Evolutionary conservation across 805 yeast species (phyloP).

Genomic region (Pichia ethanolica): DNA sequence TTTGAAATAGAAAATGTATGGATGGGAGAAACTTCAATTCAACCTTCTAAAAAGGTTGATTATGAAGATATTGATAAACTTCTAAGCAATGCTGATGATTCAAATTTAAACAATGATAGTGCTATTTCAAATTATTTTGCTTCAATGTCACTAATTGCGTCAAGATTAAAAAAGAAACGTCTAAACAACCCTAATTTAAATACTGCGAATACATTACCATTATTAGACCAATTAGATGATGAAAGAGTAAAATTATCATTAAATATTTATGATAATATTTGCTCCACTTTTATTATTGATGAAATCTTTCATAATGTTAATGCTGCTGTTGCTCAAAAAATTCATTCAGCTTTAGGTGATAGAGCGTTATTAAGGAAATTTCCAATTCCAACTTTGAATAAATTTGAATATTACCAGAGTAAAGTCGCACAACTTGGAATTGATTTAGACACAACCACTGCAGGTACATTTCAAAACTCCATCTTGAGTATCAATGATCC

Average conservation of each 20-base stretch:
- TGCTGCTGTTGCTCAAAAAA: conserved; percentile 73
- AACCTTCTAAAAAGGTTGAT: conserved; percentile 51
- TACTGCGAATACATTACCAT: conserved; percentile 46
- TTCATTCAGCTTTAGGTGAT: conserved; percentile 72
- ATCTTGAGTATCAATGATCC: conserved; percentile 57
- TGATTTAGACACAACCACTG: conserved; percentile 63
- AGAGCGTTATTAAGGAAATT: conserved; percentile 82
- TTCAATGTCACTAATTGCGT: conserved; percentile 56
- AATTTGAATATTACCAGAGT: conserved; percentile 70
- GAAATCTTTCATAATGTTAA: conserved; percentile 81
- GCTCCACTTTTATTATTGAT: conserved; percentile 51
- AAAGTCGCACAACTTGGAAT: conserved; percentile 62
- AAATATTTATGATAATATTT: conserved; percentile 60
- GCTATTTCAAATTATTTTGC: conserved; percentile 55
- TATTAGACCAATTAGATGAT: conserved; percentile 79
- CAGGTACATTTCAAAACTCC: conserved; percentile 66
- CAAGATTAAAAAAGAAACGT: conserved; percentile 64
- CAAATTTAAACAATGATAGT: conserved; percentile 35
- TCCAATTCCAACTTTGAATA: conserved; percentile 71
- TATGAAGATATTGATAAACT: conserved; percentile 51
- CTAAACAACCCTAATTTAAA: conserved; percentile 42
- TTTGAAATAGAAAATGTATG: conserved; percentile 69
- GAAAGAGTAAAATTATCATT: conserved; percentile 66
- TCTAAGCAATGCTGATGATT: conserved; percentile 25
- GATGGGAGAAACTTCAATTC: conserved; percentile 64